Evolutionary conservation across 345 rosid species (phyloP).

Genomic region (Pugionium cornutum): DNA sequence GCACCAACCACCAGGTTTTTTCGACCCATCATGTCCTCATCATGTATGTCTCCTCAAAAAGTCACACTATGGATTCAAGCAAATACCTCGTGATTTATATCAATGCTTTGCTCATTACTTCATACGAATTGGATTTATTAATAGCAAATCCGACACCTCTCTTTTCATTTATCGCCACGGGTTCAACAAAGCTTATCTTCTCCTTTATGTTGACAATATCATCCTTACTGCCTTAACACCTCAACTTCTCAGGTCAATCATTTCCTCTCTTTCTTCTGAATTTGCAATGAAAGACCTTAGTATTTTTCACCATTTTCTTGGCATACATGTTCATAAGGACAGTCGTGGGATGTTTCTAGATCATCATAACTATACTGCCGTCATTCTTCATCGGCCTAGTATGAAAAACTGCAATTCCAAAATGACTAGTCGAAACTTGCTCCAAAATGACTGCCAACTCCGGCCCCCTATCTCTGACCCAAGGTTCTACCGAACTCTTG

Average conservation of each 20-base stretch:
- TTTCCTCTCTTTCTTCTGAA: background rate
- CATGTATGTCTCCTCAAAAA: background rate
- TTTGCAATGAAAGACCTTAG: constrained; percentile 3
- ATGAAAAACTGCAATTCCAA: background rate
- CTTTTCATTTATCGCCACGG: background rate
- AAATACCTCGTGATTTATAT: background rate
- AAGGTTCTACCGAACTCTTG: background rate
- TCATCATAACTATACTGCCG: background rate
- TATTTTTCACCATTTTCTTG: background rate
- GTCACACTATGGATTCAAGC: background rate
- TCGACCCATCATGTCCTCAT: background rate
- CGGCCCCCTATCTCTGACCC: background rate
- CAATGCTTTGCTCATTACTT: background rate
- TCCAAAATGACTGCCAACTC: background rate
- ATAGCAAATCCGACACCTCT: background rate
- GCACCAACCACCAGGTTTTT: background rate
- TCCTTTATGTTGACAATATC: constrained; percentile 15
- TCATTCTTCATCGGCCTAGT: background rate
- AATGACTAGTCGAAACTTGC: background rate
- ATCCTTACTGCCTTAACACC: background rate
- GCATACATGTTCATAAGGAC: too few relatives aligned
- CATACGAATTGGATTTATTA: background rate
- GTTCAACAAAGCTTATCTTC: background rate
- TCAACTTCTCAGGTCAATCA: constrained; percentile 3
- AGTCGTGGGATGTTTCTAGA: too few relatives aligned